Percentiles rank a stretch among this genome's conserved stretches.
These are phyloP conservation scores for Pogostemon cablin DNA, from an alignment of 257 asterid species.

Conservation along the genomic window DNA sequence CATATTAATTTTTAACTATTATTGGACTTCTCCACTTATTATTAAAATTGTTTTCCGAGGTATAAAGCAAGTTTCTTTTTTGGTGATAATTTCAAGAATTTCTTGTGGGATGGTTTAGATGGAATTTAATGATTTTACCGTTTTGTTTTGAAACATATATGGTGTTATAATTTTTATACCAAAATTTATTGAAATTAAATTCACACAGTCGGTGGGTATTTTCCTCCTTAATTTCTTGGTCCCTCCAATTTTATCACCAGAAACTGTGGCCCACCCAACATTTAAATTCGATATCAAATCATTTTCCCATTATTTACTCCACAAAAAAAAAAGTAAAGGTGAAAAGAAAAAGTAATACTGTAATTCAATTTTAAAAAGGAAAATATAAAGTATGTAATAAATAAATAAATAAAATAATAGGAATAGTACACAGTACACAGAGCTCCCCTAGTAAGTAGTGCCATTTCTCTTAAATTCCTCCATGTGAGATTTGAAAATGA, in stretches of 20 bases:
- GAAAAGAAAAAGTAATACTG: constrained; percentile 16
- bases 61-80: constrained; percentile 4
- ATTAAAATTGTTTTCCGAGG: neutral
- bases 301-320: constrained; percentile 37
- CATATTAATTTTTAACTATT: neutral
- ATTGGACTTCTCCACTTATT: neutral
- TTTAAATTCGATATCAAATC: constrained; percentile 39
- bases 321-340: constrained; percentile 15
- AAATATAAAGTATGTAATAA: neutral
- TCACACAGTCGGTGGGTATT: constrained; percentile 34
- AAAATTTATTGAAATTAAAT: neutral
- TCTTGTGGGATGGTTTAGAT: no score
- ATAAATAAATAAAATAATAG: neutral
- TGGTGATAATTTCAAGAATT: constrained; percentile 2
- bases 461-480: constrained; percentile 31
- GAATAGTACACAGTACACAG: constrained; percentile 25
- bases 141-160: no score
- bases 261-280: constrained; percentile 28
- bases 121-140: no score
- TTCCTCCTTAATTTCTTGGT: constrained; percentile 16
- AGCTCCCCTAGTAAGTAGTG: constrained; percentile 31
- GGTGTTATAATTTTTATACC: neutral
- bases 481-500: constrained; percentile 24
- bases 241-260: constrained; percentile 27
- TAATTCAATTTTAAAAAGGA: neutral